Evolutionary conservation across 139 green algal genomes (phyloP).

Genomic region (Spirogloea muscicola): DNA sequence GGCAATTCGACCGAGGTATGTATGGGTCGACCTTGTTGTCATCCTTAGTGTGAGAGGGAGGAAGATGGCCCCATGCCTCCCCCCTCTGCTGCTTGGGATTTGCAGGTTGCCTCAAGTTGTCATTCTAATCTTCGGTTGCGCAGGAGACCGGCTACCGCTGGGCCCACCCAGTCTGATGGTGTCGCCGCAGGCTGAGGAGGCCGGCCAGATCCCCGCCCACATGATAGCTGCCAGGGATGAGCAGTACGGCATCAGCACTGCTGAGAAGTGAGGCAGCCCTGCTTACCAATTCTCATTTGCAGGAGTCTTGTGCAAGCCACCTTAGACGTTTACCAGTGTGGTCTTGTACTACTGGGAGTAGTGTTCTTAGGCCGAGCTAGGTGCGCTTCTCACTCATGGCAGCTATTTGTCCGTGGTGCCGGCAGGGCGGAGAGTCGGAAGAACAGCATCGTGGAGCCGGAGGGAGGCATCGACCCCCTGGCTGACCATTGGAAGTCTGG

Average conservation of each 20-base stretch:
- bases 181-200: constrained; percentile 24
- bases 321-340: no score
- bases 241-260: constrained; percentile 23
- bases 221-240: constrained; percentile 18
- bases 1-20: constrained; percentile 36
- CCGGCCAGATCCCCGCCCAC: neutral
- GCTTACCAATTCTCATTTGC: no score
- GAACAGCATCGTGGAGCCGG: neutral
- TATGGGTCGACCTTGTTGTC: no score
- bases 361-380: neutral
- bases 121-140: neutral
- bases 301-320: no score
- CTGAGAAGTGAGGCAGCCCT: constrained; percentile 15
- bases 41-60: no score
- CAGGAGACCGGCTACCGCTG: constrained; percentile 33
- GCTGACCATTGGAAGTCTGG: constrained; percentile 38
- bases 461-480: constrained; percentile 16
- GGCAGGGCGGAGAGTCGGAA: neutral
- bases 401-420: no score
- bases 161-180: constrained; percentile 34
- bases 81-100: no score
- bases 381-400: neutral
- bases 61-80: no score
- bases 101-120: no score
- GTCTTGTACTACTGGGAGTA: no score